Evolutionary conservation across 768 basidiomycete genomes (phyloP).

Genomic region (Ephemerocybe angulata): DNA sequence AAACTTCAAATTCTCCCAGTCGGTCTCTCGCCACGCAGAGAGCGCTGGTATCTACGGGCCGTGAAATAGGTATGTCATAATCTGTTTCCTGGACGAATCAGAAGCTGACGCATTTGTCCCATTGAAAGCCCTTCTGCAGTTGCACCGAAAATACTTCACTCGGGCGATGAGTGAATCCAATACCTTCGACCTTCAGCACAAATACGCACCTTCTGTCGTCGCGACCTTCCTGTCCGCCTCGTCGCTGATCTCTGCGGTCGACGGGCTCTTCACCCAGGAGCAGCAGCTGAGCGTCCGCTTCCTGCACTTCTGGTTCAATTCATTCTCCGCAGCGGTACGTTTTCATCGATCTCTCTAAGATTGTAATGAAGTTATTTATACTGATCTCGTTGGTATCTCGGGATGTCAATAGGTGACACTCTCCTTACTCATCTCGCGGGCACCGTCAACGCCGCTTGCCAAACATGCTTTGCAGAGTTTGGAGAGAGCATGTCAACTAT

Average conservation of each 20-base stretch:
- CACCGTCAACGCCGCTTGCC: slow-evolving; percentile 55
- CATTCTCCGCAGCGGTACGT: slow-evolving; percentile 68
- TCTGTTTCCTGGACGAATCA: slow-evolving; percentile 1
- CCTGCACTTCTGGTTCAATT: slow-evolving; percentile 72
- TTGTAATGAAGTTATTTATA: background rate
- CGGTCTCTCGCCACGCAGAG: slow-evolving; percentile 64
- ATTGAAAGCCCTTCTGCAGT: slow-evolving; percentile 54
- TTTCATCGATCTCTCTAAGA: background rate
- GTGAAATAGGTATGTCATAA: slow-evolving; percentile 51
- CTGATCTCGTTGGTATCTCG: background rate
- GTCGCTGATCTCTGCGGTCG: slow-evolving; percentile 54
- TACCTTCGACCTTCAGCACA: slow-evolving; percentile 55
- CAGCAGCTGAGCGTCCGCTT: slow-evolving; percentile 61
- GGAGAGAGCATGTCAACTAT: slow-evolving; percentile 54
- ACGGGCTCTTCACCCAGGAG: slow-evolving; percentile 53
- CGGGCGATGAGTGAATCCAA: slow-evolving; percentile 55
- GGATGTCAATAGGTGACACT: slow-evolving; percentile 48
- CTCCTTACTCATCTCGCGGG: slow-evolving; percentile 60
- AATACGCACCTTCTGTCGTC: slow-evolving; percentile 65
- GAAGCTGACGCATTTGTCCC: background rate
- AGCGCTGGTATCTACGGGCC: slow-evolving; percentile 54
- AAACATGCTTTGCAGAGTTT: slow-evolving; percentile 59
- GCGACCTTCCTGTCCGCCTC: slow-evolving; percentile 63
- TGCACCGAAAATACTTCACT: slow-evolving; percentile 67
- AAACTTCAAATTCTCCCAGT: slow-evolving; percentile 28